Percentiles rank a stretch among this genome's conserved stretches.
phyloP scores from a whole-genome alignment of 2,329 filamentous ascomycete species.

The Chaetomiaceae sp. region DNA sequence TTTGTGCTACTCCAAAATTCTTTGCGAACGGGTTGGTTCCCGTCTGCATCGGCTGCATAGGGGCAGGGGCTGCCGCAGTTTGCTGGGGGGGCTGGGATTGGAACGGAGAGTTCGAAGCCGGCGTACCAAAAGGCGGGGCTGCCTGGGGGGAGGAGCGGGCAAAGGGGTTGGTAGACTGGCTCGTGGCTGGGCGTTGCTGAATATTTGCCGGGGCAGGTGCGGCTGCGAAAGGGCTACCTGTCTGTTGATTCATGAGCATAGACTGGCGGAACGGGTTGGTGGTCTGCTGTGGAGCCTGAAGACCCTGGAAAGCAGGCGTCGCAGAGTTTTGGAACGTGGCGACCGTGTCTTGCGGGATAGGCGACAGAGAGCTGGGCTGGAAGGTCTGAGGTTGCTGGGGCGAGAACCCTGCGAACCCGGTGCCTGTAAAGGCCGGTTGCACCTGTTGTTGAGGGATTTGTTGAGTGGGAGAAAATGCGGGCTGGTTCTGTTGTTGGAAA shows the following conservation, averaged over 20 bases:
- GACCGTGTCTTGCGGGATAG: slow-evolving; percentile 55
- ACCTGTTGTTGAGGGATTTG: slow-evolving; percentile 39
- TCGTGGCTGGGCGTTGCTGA: slow-evolving; percentile 38
- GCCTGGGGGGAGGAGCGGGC: slow-evolving; percentile 58
- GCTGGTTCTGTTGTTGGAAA: slow-evolving; percentile 34
- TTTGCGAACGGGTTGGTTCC: slow-evolving; percentile 58
- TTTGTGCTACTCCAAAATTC: slow-evolving; percentile 35
- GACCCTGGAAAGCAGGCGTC: slow-evolving; percentile 39
- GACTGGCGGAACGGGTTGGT: slow-evolving; percentile 96
- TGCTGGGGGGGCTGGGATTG: slow-evolving; percentile 38
- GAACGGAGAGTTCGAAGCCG: slow-evolving; percentile 38
- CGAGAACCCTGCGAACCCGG: slow-evolving; percentile 79
- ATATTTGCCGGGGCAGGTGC: slow-evolving; percentile 3
- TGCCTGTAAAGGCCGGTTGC: slow-evolving; percentile 56
- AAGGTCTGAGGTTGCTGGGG: slow-evolving; percentile 61
- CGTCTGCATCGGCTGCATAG: slow-evolving; percentile 46
- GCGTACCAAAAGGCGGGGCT: slow-evolving; percentile 35
- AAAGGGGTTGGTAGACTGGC: slow-evolving; percentile 80
- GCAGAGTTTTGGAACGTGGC: slow-evolving; percentile 46
- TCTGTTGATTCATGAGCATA: slow-evolving; percentile 62
- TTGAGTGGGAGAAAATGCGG: slow-evolving; percentile 34
- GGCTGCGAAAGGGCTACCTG: slow-evolving; percentile 23
- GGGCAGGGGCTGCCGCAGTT: slow-evolving; percentile 32
- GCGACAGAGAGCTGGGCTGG: slow-evolving; percentile 46
- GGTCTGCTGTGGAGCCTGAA: slow-evolving; percentile 51